phyloP scores from a whole-genome alignment of 352 stramenopile species.

The Phytophthora boehmeriae region DNA sequence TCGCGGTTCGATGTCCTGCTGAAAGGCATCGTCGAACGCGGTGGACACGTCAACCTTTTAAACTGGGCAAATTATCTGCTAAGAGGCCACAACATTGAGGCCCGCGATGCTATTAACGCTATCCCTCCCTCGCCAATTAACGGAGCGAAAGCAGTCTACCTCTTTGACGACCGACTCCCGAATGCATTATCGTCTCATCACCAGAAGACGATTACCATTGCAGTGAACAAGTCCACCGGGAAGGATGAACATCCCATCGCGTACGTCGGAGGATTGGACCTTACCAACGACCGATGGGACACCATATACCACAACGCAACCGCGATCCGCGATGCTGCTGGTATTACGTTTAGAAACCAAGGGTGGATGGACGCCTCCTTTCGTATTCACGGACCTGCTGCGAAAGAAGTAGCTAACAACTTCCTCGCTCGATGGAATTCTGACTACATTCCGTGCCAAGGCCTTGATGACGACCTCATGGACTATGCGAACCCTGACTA shows the following conservation, averaged over 20 bases:
- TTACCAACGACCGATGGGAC: slow-evolving; percentile 61
- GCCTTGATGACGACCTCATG: slow-evolving; percentile 38
- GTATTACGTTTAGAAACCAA: slow-evolving; percentile 42
- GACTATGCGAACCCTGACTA: slow-evolving; percentile 51
- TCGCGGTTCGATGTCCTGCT: slow-evolving; percentile 37
- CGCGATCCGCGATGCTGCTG: slow-evolving; percentile 27
- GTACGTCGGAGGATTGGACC: slow-evolving; percentile 55
- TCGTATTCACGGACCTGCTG: slow-evolving; percentile 45
- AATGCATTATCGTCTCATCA: slow-evolving; percentile 38
- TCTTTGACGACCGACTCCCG: slow-evolving; percentile 57
- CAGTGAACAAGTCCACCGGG: neutral
- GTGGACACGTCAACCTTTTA: slow-evolving; percentile 41
- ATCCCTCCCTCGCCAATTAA: slow-evolving; percentile 9
- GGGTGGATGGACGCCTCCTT: slow-evolving; percentile 61
- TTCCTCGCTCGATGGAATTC: slow-evolving; percentile 57
- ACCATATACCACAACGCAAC: slow-evolving; percentile 55
- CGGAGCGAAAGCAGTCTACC: slow-evolving; percentile 16
- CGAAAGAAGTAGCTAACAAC: slow-evolving; percentile 51
- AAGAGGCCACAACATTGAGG: slow-evolving; percentile 33
- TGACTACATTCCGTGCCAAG: slow-evolving; percentile 24
- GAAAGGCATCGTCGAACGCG: slow-evolving; percentile 25
- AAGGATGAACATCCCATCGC: slow-evolving; percentile 21
- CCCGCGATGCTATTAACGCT: slow-evolving; percentile 44
- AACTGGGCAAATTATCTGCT: slow-evolving; percentile 52
- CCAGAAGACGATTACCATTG: slow-evolving; percentile 46